Base-by-base conservation (phyloP, 192 early-diverging fungal genomes). In the Chytriomyces sp. region DNA sequence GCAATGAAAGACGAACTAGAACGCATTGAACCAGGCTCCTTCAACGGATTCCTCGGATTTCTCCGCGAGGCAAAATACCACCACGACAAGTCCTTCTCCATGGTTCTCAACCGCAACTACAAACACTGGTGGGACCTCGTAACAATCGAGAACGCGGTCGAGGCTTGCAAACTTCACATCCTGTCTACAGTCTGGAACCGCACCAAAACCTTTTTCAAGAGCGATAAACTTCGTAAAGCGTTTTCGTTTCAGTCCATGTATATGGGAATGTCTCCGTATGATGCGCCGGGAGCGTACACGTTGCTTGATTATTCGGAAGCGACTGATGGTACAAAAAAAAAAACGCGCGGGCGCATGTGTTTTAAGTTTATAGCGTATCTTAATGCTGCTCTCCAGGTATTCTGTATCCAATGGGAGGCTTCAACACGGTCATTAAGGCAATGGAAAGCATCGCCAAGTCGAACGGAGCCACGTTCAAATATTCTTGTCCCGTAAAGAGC, bases 231-330 rank as follows among this genome's bases (percentile, higher is more conserved):
- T 66, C 60, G 84, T 28, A 83, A 84, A 81, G 87, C 87, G 0
- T 86, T 90, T 70, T 88, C 87, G 8, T 89, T 90, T 63, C 88
- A 90, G 69, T 82, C 81, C 68, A 90, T 90, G 88, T 90, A 90
- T 70, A 89, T 90, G 88, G 87, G 88, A 28, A 90, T 90, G 88
- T 84, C 81, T 24, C 88, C 88, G 35, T 90, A 78, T 74, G 88
- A 90, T 59, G 88, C 88, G 18, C 88, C 88, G 9, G 88, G 80
- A 45, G 86, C 85, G 10, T 90, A 90, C 60, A 86, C 71, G 53
- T 69, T 90, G 16, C 67, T 90, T 5, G 77, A 82, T 61, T 90
- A 87, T 66, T 84, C 88, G 6, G 88, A 88, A 63, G 82, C 86
- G 63, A 82, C 86, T 20, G 87, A 88, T 26, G 72, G 69, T 70